Evolutionary conservation across 257 asterid species (phyloP).

Genomic region (Solanum okadae): DNA sequence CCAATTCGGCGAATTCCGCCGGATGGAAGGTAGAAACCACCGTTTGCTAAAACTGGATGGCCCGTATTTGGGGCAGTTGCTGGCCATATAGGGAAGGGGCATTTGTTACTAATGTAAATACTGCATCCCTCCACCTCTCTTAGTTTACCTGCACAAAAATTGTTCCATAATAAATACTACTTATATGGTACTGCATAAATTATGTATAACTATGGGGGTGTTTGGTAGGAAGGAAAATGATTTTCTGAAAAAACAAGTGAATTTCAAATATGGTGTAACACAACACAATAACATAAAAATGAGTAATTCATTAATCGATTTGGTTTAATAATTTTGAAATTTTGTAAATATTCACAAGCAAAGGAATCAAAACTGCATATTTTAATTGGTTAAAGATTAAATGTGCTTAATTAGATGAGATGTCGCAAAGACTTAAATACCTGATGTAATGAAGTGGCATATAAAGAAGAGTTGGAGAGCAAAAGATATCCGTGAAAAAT

Average conservation of each 20-base stretch:
- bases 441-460: conserved; percentile 24
- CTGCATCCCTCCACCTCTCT: conserved; percentile 31
- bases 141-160: neutral
- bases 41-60: conserved; percentile 52
- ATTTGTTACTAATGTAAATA: conserved; percentile 56
- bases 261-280: neutral
- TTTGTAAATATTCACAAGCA: neutral
- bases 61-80: conserved; percentile 69
- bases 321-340: neutral
- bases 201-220: neutral
- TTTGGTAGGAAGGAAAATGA: too few species aligned
- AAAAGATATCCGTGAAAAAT: neutral
- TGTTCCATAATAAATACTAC: neutral
- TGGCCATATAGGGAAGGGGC: conserved; percentile 83
- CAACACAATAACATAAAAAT: neutral
- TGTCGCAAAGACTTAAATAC: conserved; percentile 8
- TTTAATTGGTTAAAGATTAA: neutral
- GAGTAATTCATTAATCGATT: neutral
- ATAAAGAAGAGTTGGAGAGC: conserved; percentile 12
- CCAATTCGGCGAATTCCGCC: conserved; percentile 17
- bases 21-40: conserved; percentile 64
- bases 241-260: too few species aligned
- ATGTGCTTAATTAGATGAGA: neutral
- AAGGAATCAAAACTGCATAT: neutral
- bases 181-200: neutral